Base-by-base conservation (phyloP, 768 basidiomycete genomes). In the Naganishia vaughanmartiniae region DNA sequence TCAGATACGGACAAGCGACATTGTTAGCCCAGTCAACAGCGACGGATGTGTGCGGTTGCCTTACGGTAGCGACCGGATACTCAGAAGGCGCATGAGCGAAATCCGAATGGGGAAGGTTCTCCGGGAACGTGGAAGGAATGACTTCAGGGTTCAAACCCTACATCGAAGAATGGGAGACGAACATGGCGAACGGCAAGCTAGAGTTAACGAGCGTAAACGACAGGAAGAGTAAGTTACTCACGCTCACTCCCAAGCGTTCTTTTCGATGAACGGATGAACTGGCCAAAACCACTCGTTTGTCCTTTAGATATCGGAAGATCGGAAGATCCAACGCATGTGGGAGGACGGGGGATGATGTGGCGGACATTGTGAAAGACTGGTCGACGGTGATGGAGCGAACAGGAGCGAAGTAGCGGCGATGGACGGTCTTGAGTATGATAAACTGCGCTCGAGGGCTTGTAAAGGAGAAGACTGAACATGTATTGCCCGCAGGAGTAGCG, bases 201-300 rank as follows among this genome's bases (percentile, higher is more conserved):
- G 42, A 42, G 15, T 5, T 12, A 36, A 5, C 4, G 6, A 12
- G 6, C 12, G 34, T 36, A 36, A 36, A 4, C 34, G 12, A 12
- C 34, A 36, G 34, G 34, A 36, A 36, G 6, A 4, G 34, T 12
- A 36, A 51, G 17, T 17, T 54, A 85, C 89, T 77, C 80, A 93
- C 92, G 75, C 90, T 86, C 10, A 85, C 88, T 66, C 84, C 85
- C 24, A 96, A 85, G 70, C 95, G 92, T 67, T 93, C 92, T 76
- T 86, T 87, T 76, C 93, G 84, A 74, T 93, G 85, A 0, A 92
- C 90, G 75, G 91, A 93, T 70, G 87, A 88, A 5, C 93, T 94
- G 0, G 93, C 93, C 1, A 97, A 84, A 2, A 96, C 83, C 57
- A 97, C 86, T 2, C 91, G 85, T 77, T 92, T 93, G 26, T 86